phyloP scores from a whole-genome alignment of 2,329 filamentous ascomycete genomes.

The Piedraia hortae region DNA sequence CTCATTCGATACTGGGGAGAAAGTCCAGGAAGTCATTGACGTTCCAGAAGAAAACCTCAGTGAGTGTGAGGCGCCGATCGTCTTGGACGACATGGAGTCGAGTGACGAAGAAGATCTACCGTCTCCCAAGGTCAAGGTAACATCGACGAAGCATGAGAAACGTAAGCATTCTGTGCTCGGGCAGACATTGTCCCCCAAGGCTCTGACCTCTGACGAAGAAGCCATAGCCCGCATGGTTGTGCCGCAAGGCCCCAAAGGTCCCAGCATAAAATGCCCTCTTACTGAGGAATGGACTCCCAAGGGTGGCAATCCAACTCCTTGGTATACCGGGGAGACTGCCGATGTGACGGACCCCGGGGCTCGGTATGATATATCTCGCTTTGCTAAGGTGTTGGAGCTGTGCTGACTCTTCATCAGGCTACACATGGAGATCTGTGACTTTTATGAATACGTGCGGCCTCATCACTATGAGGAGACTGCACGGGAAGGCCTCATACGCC shows the following conservation, averaged over 20 bases:
- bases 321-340: slow-evolving; percentile 23
- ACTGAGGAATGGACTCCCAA: slow-evolving; percentile 18
- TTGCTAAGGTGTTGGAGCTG: not conserved
- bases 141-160: too few species aligned
- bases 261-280: too few species aligned
- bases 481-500: slow-evolving; percentile 41
- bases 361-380: slow-evolving; percentile 4
- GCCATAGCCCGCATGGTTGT: too few species aligned
- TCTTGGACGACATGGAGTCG: too few species aligned
- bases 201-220: too few species aligned
- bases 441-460: slow-evolving; percentile 63
- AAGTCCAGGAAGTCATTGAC: slow-evolving; percentile 11
- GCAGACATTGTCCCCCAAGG: too few species aligned
- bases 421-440: slow-evolving; percentile 73
- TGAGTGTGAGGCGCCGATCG: too few species aligned
- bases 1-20: slow-evolving; percentile 23
- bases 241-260: too few species aligned
- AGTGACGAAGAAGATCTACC: too few species aligned
- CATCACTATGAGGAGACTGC: slow-evolving; percentile 48
- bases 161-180: too few species aligned
- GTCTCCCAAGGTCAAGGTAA: too few species aligned
- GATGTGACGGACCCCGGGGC: slow-evolving; percentile 4
- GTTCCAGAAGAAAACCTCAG: too few species aligned
- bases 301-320: slow-evolving; percentile 27
- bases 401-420: slow-evolving; percentile 25